A percentile compares a stretch with the other conserved stretches of the same genome.
phyloP scores from a whole-genome alignment of 2,329 filamentous ascomycete species.

The Calonectria pseudoreteaudii region DNA sequence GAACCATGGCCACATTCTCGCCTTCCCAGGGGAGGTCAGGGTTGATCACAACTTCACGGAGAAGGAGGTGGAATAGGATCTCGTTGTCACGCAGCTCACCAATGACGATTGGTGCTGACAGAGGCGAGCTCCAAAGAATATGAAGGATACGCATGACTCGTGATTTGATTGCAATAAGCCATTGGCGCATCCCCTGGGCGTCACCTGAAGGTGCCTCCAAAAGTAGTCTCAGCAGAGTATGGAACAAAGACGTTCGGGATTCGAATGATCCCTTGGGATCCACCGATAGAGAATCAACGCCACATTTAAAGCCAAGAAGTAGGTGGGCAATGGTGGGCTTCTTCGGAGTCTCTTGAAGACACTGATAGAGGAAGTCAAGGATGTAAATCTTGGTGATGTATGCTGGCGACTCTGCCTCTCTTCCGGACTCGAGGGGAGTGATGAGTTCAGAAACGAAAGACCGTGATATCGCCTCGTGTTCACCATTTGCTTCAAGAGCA shows the following conservation, averaged over 20 bases:
- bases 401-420: conserved; percentile 74
- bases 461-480: conserved; percentile 82
- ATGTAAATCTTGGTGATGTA: conserved; percentile 88
- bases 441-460: conserved; percentile 78
- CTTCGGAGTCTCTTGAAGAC: conserved; percentile 78
- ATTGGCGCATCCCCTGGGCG: conserved; percentile 71
- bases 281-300: conserved; percentile 76
- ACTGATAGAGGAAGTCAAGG: conserved; percentile 86
- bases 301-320: conserved; percentile 87
- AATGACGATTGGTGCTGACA: conserved; percentile 81
- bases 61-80: conserved; percentile 82
- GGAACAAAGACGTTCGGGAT: conserved; percentile 81
- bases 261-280: conserved; percentile 78
- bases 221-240: conserved; percentile 80
- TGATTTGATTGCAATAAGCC: conserved; percentile 77
- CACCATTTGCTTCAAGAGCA: conserved; percentile 84
- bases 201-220: conserved; percentile 75
- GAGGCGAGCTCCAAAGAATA: conserved; percentile 83
- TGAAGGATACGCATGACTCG: conserved; percentile 80
- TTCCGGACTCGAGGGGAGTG: conserved; percentile 77
- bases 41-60: conserved; percentile 77
- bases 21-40: conserved; percentile 81
- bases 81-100: conserved; percentile 83
- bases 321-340: conserved; percentile 91
- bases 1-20: conserved; percentile 66